Conservation (phyloP, 2,329 filamentous ascomycete species). For the Trichoderma sp. region DNA sequence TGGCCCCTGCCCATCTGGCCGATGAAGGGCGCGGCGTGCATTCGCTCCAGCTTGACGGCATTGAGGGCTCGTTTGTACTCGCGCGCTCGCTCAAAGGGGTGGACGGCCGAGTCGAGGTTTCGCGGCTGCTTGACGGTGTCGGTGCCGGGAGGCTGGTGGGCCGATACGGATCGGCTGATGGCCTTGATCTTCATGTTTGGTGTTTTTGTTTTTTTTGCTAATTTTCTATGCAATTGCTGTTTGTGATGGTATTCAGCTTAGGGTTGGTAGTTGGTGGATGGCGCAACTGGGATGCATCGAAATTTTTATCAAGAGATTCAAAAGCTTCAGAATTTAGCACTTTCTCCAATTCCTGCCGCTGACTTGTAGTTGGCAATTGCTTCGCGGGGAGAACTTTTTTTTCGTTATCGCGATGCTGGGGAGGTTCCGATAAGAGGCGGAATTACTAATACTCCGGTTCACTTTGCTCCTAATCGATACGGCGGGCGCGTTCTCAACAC, state of each 20-base stretch:
- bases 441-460: constrained; percentile 33
- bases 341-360: background rate
- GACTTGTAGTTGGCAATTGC: background rate
- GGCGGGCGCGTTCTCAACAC: constrained; percentile 13
- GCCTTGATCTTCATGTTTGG: constrained; percentile 59
- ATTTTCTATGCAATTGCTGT: background rate
- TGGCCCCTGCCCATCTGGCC: constrained; percentile 86
- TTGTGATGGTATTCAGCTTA: background rate
- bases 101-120: constrained; percentile 78
- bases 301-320: background rate
- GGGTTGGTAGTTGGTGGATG: background rate
- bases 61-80: constrained; percentile 63
- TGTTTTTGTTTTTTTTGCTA: background rate
- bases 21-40: constrained; percentile 76
- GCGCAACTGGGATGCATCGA: background rate
- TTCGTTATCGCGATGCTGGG: constrained; percentile 29
- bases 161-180: constrained; percentile 62
- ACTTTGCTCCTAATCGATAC: constrained; percentile 9
- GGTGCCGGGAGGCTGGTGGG: constrained; percentile 65
- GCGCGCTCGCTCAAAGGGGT: constrained; percentile 86
- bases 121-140: constrained; percentile 63
- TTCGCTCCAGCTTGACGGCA: constrained; percentile 88
- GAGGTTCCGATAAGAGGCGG: constrained; percentile 31
- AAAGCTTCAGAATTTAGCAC: background rate
- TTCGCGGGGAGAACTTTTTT: constrained; percentile 35